Evolutionary conservation across 495 filamentous ascomycete genomes (phyloP), one percentile per base, ranked within the genome.

Genomic region (Xylaria nigripes): DNA sequence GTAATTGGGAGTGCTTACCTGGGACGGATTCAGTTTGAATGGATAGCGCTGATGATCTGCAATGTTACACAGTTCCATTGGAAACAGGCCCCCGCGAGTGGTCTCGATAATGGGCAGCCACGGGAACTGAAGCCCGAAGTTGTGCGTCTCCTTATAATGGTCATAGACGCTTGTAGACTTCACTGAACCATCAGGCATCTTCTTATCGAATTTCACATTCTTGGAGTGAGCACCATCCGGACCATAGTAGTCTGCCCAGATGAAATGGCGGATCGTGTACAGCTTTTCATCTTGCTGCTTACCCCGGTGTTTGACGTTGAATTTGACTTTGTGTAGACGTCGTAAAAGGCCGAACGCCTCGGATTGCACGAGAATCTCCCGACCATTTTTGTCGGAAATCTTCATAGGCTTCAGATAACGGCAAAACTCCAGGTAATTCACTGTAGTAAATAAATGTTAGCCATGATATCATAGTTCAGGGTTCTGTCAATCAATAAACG

Each of bases 61-160:
- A 15, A 72, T 54, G 32, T 67, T 59, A 62, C 89, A 79, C 1
- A 87, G 51, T 59, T 97, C 93, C 73, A 93, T 83, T 2, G 91
- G 93, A 56, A 92, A 87, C 2, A 80, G 61, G 4, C 82, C 81
- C 0, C 71, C 79, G 43, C 78, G 76, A 43, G 81, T 84, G 50
- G 88, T 87, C 61, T 86, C 74, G 21, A 94, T 75, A 13, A 96
- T 67, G 0, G 90, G 89, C 2, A 84, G 66, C 5, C 61, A 19
- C 3, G 76, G 74, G 45, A 69, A 72, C 27, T 68, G 59, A 2
- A 94, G 64, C 1, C 54, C 58, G 22, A 84, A 56, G 21, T 83
- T 79, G 70, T 93, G 95, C 49, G 76, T 76, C 43, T 74, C 63
- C 8, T 64, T 50, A 63, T 86, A 96, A 71, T 95, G 93, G 0